Base-by-base conservation (phyloP, 352 stramenopile species). In the Saprolegnia diclina region DNA sequence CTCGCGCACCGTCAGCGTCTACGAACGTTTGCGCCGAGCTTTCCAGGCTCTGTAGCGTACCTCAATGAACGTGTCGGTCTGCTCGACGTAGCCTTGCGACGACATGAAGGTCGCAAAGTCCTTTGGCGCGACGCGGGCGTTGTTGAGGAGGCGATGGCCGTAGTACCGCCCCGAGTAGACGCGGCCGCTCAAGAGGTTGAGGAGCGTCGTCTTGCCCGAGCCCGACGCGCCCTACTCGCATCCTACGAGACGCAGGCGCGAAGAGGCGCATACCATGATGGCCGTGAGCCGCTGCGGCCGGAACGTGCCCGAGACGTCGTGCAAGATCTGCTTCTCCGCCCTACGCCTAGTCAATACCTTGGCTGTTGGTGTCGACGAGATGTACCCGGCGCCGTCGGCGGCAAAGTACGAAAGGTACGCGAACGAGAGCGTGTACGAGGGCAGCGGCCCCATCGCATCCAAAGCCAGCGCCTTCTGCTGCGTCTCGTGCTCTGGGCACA, bases 221-320 rank as follows among this genome's bases (percentile, higher is more conserved):
- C 81, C 77, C 0, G 79, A 87, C 0, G 81, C 76, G 0, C 79
- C 79, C 79, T 66, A 65, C 11, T 9, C 21, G 22, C 11, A 26
- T 11, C 7, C 19, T 9, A 52, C 10, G 19, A 18, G 5, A 7
- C 6, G 32, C 7, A 5, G 21, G 7, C 29, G 44, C 24, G 21
- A 4, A 52, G 18, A 4, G 56, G 29, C 18, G 9, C 4, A 5
- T 66, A 66, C 59, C 37, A 92, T 83, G 64, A 90, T 83, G 29
- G 79, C 82, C 0, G 80, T 89, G 53, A 92, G 77, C 13, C 89
- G 82, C 22, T 81, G 80, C 0, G 83, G 83, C 0, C 65, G 72
- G 0, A 79, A 88, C 64, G 80, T 74, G 0, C 83, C 83, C 55
- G 79, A 81, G 7, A 90, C 75, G 52, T 85, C 81, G 22, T 75